phyloP scores from a whole-genome alignment of 805 yeast genomes.

The Monosporozyma aquatica region DNA sequence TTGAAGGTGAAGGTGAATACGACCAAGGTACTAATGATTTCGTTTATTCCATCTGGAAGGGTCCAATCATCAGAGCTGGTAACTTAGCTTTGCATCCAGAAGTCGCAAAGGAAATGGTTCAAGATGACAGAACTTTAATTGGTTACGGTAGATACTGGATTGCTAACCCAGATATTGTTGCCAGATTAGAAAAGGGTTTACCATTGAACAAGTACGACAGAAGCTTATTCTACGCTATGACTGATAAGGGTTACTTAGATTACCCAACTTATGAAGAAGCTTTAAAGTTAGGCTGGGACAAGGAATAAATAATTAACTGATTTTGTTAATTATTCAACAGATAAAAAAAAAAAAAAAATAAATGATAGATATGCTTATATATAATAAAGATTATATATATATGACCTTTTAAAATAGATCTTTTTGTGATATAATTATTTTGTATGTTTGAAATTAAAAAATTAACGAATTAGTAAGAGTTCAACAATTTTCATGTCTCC shows the following conservation, averaged over 20 bases:
- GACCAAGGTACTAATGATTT: slow-evolving; percentile 31
- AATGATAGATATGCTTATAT: background rate
- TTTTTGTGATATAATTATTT: no score
- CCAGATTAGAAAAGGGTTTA: slow-evolving; percentile 35
- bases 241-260: slow-evolving; percentile 36
- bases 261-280: slow-evolving; percentile 33
- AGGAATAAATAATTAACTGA: background rate
- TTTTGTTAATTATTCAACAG: background rate
- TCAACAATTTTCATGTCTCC: background rate
- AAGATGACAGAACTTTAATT: slow-evolving; percentile 37
- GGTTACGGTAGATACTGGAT: slow-evolving; percentile 41
- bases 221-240: slow-evolving; percentile 36
- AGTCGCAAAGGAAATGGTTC: slow-evolving; percentile 23
- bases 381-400: no score
- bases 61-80: slow-evolving; percentile 36
- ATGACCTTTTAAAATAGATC: no score
- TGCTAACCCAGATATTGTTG: slow-evolving; percentile 47
- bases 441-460: no score
- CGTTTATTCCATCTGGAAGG: slow-evolving; percentile 37
- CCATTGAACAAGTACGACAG: slow-evolving; percentile 40
- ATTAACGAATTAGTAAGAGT: no score
- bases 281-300: slow-evolving; percentile 11
- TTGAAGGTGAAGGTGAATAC: slow-evolving; percentile 24
- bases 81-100: slow-evolving; percentile 25
- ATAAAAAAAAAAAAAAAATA: background rate